Evolutionary conservation across 352 stramenopile species (phyloP).

Genomic region (Elongisporangium undulatum): DNA sequence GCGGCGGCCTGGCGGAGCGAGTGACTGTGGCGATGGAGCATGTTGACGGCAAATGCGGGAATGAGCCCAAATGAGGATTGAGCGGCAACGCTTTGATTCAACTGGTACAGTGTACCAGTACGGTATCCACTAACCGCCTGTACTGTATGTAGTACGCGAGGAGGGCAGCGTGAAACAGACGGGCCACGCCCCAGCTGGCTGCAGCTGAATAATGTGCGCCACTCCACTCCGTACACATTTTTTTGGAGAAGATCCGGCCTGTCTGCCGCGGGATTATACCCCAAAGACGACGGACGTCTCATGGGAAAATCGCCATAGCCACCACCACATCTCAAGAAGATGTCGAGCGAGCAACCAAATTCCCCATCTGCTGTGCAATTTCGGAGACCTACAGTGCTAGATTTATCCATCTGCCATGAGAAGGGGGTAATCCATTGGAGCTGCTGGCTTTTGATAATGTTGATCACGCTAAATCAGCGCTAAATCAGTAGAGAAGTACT

Average conservation of each 20-base stretch:
- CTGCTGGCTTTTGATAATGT: too few species aligned
- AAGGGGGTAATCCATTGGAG: not conserved
- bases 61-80: not conserved
- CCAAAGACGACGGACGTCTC: too few species aligned
- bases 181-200: not conserved
- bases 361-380: not conserved
- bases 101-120: not conserved
- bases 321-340: not conserved
- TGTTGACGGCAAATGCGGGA: not conserved
- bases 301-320: too few species aligned
- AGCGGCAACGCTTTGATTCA: not conserved
- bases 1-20: not conserved
- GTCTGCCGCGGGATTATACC: not conserved
- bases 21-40: not conserved
- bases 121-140: not conserved
- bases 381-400: not conserved
- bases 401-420: not conserved
- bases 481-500: not conserved
- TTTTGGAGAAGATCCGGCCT: not conserved
- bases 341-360: not conserved
- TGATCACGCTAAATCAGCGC: too few species aligned
- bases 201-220: not conserved
- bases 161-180: not conserved
- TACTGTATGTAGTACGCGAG: not conserved
- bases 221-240: not conserved